Percentiles rank a stretch among this genome's conserved stretches.
These are phyloP conservation scores for Xylaria telfairii DNA, from an alignment of 495 filamentous ascomycete genomes.

Conservation along the genomic window DNA sequence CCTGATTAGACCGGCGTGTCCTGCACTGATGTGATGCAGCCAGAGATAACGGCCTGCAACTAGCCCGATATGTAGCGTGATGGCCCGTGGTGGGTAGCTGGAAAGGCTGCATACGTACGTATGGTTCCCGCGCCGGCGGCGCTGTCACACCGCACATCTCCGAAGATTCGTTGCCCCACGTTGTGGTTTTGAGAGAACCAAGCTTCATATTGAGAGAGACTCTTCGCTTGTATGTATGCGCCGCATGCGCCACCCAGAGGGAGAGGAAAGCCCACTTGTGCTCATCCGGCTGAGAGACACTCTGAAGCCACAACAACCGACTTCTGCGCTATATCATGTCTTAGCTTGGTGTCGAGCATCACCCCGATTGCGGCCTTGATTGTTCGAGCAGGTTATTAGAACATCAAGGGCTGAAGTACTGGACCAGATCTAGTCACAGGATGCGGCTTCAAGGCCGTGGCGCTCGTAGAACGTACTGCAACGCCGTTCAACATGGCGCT, in stretches of 20 bases:
- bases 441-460: neutral
- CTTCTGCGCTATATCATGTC: neutral
- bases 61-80: neutral
- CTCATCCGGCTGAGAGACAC: neutral
- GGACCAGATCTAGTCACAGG: neutral
- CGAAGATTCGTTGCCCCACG: neutral
- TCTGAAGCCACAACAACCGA: neutral
- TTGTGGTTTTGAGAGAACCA: neutral
- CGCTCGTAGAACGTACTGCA: neutral
- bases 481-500: neutral
- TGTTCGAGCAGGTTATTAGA: neutral
- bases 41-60: slow-evolving; percentile 22
- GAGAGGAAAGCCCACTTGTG: neutral
- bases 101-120: slow-evolving; percentile 15
- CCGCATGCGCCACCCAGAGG: no score
- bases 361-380: neutral
- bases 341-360: neutral
- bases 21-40: slow-evolving; percentile 12
- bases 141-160: slow-evolving; percentile 15
- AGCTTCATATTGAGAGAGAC: no score
- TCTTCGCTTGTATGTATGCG: neutral
- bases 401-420: neutral
- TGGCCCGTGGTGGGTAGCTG: slow-evolving; percentile 2
- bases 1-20: neutral
- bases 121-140: slow-evolving; percentile 16